Base-by-base conservation (phyloP, 306 rosid genomes). In the Medicago arabica region DNA sequence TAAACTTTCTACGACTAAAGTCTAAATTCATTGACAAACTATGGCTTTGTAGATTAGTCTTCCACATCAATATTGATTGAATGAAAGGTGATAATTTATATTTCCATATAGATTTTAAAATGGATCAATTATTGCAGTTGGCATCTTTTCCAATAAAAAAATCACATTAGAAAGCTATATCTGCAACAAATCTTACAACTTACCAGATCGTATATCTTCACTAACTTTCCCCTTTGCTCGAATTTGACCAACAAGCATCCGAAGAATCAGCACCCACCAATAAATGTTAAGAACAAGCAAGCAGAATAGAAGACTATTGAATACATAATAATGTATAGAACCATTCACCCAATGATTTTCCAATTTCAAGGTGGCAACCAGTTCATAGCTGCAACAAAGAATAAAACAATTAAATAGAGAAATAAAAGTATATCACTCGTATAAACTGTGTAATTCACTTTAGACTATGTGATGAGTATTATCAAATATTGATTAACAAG, bases 141-240 rank as follows among this genome's bases (percentile, higher is more conserved):
- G 36, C 36, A 9, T 44, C 34, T 6, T 13, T 61, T 69, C 38
- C 34, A 40, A 78, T 39, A 19, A 31, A 49, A 46, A n/a, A 6
- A 59, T 40, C 59, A 55, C 43, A 39, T 31, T 49, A 47, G 23
- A 44, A 78, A 64, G 60, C 16, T 59, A 67, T 72, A 60, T 11
- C 46, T 16, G 38, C 17, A 47, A 40, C 12, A 12, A 14, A 78
- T 80, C 69, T 65, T 72, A 74, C 75, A 65, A 72, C 90, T 87
- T 80, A 95, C 98, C 98, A 73, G 98, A 95, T 44, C 98, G 96
- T 85, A 95, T 95, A 80, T 95, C 98, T 6, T 95, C 97, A 49
- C 97, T 83, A 72, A 95, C 78, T 79, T 85, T 89, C 51, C 98
- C 97, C 88, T 83, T 86, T 13, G 89, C 89, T 84, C 87, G 93